These are phyloP conservation scores for Solanum etuberosum DNA, from an alignment of 257 asterid genomes.

Conservation along the genomic window DNA sequence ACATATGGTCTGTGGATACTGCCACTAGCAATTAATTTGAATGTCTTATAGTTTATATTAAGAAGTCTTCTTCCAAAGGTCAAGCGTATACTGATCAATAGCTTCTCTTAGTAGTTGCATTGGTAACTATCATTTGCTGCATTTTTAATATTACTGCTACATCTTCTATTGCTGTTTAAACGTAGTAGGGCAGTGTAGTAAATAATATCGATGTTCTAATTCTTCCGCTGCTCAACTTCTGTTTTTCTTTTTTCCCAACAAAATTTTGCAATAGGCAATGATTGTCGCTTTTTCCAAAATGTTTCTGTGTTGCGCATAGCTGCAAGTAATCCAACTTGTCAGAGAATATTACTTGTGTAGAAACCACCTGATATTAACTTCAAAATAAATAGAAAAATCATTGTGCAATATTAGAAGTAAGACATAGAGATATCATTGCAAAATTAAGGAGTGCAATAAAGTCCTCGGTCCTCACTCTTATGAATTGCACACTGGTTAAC, in stretches of 20 bases:
- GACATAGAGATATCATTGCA: not conserved
- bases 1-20: not conserved
- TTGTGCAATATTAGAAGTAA: not conserved
- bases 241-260: not conserved
- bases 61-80: not conserved
- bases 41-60: not conserved
- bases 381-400: not conserved
- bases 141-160: not conserved
- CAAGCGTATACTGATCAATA: not conserved
- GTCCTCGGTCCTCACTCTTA: not conserved
- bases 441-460: not conserved
- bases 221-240: not conserved
- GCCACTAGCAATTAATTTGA: not conserved
- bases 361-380: not conserved
- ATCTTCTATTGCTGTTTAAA: not conserved
- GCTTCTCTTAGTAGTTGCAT: not conserved
- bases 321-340: not conserved
- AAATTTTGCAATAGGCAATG: not conserved
- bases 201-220: not conserved
- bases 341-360: not conserved
- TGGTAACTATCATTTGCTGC: not conserved
- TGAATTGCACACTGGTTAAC: not conserved
- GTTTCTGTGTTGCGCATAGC: not conserved
- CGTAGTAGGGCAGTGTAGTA: not conserved
- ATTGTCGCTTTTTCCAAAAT: not conserved